Base-by-base conservation (phyloP, 2,329 filamentous ascomycete species). In the Rhynchosporium secalis region DNA sequence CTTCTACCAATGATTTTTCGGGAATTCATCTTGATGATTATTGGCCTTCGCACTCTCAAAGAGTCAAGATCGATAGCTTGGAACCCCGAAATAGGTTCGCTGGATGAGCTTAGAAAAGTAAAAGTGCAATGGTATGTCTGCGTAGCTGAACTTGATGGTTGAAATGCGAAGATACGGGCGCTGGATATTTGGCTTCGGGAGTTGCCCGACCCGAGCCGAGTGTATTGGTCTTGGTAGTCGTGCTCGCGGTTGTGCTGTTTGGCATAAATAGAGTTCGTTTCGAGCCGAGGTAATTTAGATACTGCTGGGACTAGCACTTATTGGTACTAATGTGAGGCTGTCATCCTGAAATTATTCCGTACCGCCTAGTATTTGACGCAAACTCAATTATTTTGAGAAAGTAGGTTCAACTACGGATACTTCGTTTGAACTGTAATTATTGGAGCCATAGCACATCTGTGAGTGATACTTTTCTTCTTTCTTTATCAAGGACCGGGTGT, bases 391-490 rank as follows among this genome's bases (percentile, higher is more conserved):
- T 20, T 20, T 20, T 20, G 20, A 20, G 20, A 20, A 20, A 20
- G 20, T 20, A 20, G 20, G 20, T 20, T 20, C 20, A 20, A 20
- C 20, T 20, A 20, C 20, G 20, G 20, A 20, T 20, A 20, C 20
- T 20, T 20, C 20, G 20, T 6, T 36, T 3, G 5, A 10, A 36
- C 33, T 5, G 33, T 36, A 5, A 10, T 36, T 6, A 36, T 36
- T 10, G 9, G 9, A 36, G 33, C 26, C 28, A 29, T 48, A 26
- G 46, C 26, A 10, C 26, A 62, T 45, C 40, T 61, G 62, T 63
- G 61, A 57, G 58, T 41, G 54, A 43, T 59, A 45, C 29, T 38
- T 9, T 46, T 41, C 45, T 47, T 51, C 31, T 33, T 41, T 49
- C 48, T 51, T 43, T 33, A 9, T 7, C 20, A 54, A 40, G 9